Evolutionary conservation across 78 protist genomes (phyloP).

Genomic region (Paratrimastix pyriformis): DNA sequence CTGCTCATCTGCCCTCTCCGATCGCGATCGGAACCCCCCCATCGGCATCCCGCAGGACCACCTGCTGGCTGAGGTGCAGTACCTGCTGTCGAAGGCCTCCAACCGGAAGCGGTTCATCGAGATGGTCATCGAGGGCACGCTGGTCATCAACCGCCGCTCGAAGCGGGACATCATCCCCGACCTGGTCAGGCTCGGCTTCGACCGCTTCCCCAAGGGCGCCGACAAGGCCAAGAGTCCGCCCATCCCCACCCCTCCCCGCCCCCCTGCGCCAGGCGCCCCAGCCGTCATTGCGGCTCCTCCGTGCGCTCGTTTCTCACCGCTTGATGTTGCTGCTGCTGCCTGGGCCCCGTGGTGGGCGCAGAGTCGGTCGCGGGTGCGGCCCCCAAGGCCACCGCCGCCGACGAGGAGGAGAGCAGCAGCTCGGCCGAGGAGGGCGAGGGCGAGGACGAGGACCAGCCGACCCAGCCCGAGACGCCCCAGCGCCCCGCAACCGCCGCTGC

Average conservation of each 20-base stretch:
- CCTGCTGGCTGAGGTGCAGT: too few relatives aligned
- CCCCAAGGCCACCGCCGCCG: constrained; percentile 20
- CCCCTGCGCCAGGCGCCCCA: not conserved
- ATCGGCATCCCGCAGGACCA: too few relatives aligned
- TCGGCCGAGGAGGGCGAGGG: constrained; percentile 8
- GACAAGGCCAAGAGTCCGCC: too few relatives aligned
- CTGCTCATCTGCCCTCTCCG: too few relatives aligned
- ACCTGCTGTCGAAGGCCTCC: not conserved
- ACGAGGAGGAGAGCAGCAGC: constrained; percentile 1
- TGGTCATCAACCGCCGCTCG: not conserved
- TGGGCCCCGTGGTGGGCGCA: not conserved
- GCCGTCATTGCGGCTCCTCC: not conserved
- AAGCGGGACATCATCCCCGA: not conserved
- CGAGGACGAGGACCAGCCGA: constrained; percentile 6
- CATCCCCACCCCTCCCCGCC: too few relatives aligned
- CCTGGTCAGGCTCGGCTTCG: not conserved
- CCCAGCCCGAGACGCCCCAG: not conserved
- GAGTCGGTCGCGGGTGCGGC: not conserved
- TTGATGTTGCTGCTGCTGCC: not conserved
- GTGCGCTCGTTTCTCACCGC: not conserved
- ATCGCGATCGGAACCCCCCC: too few relatives aligned
- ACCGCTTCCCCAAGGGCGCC: not conserved
- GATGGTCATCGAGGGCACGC: not conserved
- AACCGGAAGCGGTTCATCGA: constrained; percentile 1
- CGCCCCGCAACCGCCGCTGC: too few relatives aligned